These are phyloP conservation scores for Fusarium sp. DNA, from an alignment of 2,329 filamentous ascomycete species.

Conservation along the genomic window DNA sequence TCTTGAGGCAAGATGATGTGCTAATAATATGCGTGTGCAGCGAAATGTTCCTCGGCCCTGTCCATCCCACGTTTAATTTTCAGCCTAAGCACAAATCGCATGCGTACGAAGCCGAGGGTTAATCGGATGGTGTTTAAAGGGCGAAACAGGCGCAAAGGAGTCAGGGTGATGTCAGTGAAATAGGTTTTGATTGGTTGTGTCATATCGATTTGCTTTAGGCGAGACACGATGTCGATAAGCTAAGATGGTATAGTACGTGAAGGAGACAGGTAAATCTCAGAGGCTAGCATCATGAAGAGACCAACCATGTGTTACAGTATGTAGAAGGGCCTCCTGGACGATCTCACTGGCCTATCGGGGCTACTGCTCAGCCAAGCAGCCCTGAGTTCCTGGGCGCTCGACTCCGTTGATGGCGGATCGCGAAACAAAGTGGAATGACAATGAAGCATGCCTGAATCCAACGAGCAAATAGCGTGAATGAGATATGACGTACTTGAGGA, in stretches of 20 bases:
- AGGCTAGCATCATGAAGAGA: not conserved
- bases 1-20: not conserved
- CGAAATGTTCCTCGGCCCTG: conserved; percentile 97
- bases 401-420: too few relatives aligned
- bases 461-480: too few relatives aligned
- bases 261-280: not conserved
- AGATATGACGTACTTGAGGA: too few relatives aligned
- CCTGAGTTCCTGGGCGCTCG: not conserved
- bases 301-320: not conserved
- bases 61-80: conserved; percentile 92
- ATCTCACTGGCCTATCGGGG: not conserved
- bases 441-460: not conserved
- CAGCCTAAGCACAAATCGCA: conserved; percentile 98
- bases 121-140: conserved; percentile 26
- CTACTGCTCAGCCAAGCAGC: not conserved
- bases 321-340: not conserved
- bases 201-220: conserved; percentile 8
- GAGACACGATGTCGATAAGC: conserved; percentile 6
- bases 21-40: conserved; percentile 62
- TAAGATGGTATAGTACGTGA: not conserved
- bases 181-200: conserved; percentile 8
- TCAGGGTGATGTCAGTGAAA: not conserved
- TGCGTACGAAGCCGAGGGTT: conserved; percentile 85
- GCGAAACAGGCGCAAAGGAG: not conserved
- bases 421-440: too few relatives aligned